These are phyloP conservation scores for Magnusiomyces magnusii DNA, from an alignment of 1,139 yeast genomes.

Conservation along the genomic window DNA sequence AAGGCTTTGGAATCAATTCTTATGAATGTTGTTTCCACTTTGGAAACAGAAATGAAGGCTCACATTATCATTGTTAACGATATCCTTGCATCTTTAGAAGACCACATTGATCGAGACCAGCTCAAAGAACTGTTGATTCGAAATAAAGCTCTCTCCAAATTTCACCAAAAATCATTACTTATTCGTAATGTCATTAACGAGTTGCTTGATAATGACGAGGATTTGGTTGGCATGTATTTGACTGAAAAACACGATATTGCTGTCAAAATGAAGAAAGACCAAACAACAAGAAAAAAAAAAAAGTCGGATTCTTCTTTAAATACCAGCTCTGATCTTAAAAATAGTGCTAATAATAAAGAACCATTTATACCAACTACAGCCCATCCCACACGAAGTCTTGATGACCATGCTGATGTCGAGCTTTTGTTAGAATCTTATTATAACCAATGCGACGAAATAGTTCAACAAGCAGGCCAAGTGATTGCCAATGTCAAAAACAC, in stretches of 20 bases:
- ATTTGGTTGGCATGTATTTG: conserved; percentile 73
- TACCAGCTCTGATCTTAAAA: neutral
- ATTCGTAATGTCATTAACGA: conserved; percentile 83
- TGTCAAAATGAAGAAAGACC: too few species aligned
- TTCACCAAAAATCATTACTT: conserved; percentile 70
- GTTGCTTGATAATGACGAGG: conserved; percentile 79
- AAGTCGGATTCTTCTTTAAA: neutral
- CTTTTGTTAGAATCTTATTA: conserved; percentile 84
- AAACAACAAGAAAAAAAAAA: too few species aligned
- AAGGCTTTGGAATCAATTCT: conserved; percentile 81
- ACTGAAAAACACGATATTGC: conserved; percentile 38
- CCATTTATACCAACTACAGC: conserved; percentile 19
- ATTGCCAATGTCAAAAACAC: conserved; percentile 82
- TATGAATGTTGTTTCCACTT: conserved; percentile 68
- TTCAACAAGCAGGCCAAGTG: conserved; percentile 80
- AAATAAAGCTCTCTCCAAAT: conserved; percentile 66
- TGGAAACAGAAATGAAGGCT: conserved; percentile 73
- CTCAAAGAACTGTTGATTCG: conserved; percentile 68
- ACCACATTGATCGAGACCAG: conserved; percentile 71
- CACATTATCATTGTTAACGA: conserved; percentile 61
- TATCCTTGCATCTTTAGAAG: conserved; percentile 69
- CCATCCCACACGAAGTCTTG: conserved; percentile 40
- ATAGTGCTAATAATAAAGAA: neutral
- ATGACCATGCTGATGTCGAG: conserved; percentile 56
- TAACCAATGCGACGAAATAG: conserved; percentile 89